A percentile compares a stretch with the other conserved stretches of the same genome.
Conservation (phyloP, 1,284 basidiomycete genomes). For the Sphaerobolus stellatus region DNA sequence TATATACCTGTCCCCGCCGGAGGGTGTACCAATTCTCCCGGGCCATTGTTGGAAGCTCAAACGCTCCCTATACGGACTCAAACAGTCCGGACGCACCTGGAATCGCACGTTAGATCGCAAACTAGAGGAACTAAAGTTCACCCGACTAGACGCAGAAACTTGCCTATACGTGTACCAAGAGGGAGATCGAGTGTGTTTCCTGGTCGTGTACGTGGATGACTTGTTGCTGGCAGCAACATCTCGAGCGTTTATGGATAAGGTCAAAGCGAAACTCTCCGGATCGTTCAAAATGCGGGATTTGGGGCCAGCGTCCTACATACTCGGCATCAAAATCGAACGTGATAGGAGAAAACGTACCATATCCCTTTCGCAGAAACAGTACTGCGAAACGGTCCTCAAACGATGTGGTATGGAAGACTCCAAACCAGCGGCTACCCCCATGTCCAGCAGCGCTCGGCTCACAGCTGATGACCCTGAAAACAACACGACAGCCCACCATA, state of each 20-base stretch:
- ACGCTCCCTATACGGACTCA: slow-evolving; percentile 11
- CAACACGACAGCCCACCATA: neutral
- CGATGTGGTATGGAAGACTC: neutral
- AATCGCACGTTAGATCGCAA: slow-evolving; percentile 4
- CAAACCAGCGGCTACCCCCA: neutral
- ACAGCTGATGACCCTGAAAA: neutral
- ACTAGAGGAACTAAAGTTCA: neutral
- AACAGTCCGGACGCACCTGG: slow-evolving; percentile 12
- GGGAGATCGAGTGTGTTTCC: neutral
- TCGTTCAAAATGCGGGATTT: neutral
- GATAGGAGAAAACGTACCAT: neutral
- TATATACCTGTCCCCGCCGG: too few species aligned
- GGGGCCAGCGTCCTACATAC: neutral
- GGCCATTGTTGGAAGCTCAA: too few species aligned
- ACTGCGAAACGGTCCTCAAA: too few species aligned
- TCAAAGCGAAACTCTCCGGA: neutral
- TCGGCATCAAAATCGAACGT: neutral
- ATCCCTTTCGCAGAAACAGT: too few species aligned
- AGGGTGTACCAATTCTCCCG: too few species aligned
- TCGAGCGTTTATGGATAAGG: neutral
- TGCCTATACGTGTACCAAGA: neutral
- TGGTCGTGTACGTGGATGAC: neutral
- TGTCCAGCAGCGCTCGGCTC: neutral
- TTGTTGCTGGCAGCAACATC: neutral
- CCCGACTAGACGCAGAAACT: neutral